Percentiles rank a stretch among this genome's conserved stretches.
phyloP scores from a whole-genome alignment of 2,329 filamentous ascomycete genomes.

The Exophiala mesophila region DNA sequence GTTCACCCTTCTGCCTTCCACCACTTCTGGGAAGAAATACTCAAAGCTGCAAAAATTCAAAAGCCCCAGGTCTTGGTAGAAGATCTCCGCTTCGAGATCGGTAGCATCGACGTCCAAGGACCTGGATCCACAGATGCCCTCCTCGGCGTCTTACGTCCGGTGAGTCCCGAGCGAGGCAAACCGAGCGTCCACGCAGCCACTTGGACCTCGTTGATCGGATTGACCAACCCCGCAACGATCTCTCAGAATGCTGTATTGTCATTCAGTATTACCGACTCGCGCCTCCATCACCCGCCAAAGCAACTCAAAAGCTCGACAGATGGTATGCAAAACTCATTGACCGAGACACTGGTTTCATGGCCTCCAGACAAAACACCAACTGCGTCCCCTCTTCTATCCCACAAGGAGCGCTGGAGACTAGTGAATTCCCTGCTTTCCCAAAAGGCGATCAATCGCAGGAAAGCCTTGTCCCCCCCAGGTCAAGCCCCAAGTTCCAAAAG shows the following conservation, averaged over 20 bases:
- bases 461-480: constrained; percentile 59
- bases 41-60: constrained; percentile 55
- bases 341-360: constrained; percentile 63
- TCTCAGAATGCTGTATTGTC: constrained; percentile 65
- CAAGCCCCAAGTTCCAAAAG: constrained; percentile 52
- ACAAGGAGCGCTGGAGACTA: constrained; percentile 60
- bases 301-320: constrained; percentile 39
- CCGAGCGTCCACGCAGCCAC: constrained; percentile 26
- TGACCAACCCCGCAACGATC: constrained; percentile 65
- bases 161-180: constrained; percentile 32
- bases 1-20: constrained; percentile 74
- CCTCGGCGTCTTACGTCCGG: constrained; percentile 59
- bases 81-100: constrained; percentile 66
- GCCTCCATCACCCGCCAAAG: constrained; percentile 69
- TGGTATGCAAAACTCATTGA: constrained; percentile 38
- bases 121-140: constrained; percentile 77
- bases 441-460: constrained; percentile 74
- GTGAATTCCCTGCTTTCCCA: constrained; percentile 66
- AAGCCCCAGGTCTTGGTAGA: constrained; percentile 59
- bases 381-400: constrained; percentile 61
- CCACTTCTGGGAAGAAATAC: constrained; percentile 58
- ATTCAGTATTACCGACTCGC: constrained; percentile 73
- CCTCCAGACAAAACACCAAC: constrained; percentile 52
- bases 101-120: constrained; percentile 64
- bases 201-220: constrained; percentile 41